Base-by-base conservation (phyloP, 2,329 filamentous ascomycete species). In the Colletotrichum liriopes region DNA sequence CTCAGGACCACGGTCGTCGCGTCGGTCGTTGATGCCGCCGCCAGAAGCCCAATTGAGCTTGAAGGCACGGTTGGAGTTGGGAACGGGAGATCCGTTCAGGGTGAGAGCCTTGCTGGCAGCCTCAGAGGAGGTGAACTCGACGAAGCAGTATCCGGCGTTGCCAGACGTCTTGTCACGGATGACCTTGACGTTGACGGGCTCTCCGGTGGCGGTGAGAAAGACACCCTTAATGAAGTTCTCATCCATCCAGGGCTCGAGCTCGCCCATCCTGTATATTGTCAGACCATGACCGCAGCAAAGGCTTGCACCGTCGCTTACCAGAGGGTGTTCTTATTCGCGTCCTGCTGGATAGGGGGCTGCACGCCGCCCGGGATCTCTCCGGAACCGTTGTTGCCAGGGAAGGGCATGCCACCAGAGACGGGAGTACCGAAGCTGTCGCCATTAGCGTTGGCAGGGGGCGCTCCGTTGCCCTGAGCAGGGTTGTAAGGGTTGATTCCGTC, bases 31-130 rank as follows among this genome's bases (percentile, higher is more conserved):
- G 52, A 99, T 90, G 70, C 96, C 96, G 80, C 96, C 96, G 76
- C 96, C 96, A 76, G 95, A 98, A 76, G 96, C 96, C 96, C 96
- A 99, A 90, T 99, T 99, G 73, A 99, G 91, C 89, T 98, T 98
- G 90, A 99, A 99, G 60, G 94, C 93, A 54, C 96, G 94, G 78
- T 93, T 93, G 73, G 95, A 97, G 89, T 98, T 98, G 56, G 96
- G 95, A 77, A 99, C 97, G 59, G 94, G 87, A 68, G 91, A 93
- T 61, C 96, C 96, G 82, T 98, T 98, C 61, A 98, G 88, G 58
- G 88, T 87, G n/a, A 99, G 89, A 47, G 96, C 96, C 87, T 98
- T 98, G 78, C 91, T 93, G 52, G 96, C 96, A 72, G 95, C 94
- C 49, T 95, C 94, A 12, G 95, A 89, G 77, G 88, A 92, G 68